Evolutionary conservation across 2,329 filamentous ascomycete species (phyloP).

Genomic region (Graphilbum fragrans): DNA sequence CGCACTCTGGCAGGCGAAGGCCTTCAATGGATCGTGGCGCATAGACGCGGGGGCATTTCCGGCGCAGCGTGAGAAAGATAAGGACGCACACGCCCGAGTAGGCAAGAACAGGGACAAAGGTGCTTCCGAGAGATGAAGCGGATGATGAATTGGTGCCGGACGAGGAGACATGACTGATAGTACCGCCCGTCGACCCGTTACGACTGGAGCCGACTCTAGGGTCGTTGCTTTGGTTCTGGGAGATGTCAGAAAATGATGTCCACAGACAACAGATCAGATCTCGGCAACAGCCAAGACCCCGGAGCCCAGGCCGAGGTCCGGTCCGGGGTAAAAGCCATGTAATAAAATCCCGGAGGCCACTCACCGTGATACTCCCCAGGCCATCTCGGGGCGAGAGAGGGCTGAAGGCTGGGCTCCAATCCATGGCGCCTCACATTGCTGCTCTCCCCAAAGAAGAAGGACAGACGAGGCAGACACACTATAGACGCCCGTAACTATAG

Average conservation of each 20-base stretch:
- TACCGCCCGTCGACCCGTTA: constrained; percentile 25
- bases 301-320: no score
- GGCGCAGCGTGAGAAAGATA: constrained; percentile 37
- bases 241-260: no score
- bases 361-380: not conserved
- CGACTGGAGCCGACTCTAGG: constrained; percentile 29
- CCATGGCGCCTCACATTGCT: not conserved
- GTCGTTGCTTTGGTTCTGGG: constrained; percentile 21
- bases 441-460: not conserved
- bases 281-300: no score
- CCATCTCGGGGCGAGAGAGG: not conserved
- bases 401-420: not conserved
- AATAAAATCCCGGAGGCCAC: not conserved
- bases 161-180: constrained; percentile 20
- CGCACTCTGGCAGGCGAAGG: constrained; percentile 37
- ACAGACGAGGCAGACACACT: not conserved
- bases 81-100: constrained; percentile 35
- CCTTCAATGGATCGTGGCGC: constrained; percentile 38
- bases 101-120: constrained; percentile 39
- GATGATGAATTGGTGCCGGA: constrained; percentile 26
- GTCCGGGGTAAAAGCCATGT: no score
- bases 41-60: constrained; percentile 39
- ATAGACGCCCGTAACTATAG: not conserved
- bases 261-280: no score
- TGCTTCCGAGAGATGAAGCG: constrained; percentile 29